A percentile compares a stretch with the other conserved stretches of the same genome.
These are phyloP conservation scores for Trichoderma sp. DNA, from an alignment of 2,329 filamentous ascomycete species.

Conservation along the genomic window DNA sequence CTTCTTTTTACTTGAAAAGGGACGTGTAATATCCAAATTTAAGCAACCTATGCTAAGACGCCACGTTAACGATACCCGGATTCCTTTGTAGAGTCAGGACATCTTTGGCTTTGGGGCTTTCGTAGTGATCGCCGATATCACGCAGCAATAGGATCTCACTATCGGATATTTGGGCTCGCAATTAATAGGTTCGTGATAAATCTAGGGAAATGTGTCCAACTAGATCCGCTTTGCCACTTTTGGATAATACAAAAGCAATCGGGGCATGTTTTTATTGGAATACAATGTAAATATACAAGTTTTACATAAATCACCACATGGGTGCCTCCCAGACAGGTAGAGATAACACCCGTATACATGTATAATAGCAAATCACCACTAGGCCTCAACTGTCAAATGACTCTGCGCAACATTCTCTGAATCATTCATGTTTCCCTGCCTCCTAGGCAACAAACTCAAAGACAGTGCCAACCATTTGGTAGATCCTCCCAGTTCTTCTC, in stretches of 20 bases:
- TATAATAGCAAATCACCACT: background rate
- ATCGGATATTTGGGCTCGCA: background rate
- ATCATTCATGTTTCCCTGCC: background rate
- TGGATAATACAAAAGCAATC: no score
- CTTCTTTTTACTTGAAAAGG: no score
- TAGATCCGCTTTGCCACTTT: no score
- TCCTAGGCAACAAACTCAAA: background rate
- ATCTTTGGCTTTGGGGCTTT: no score
- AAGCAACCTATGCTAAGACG: background rate
- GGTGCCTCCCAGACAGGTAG: no score
- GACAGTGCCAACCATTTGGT: conserved; percentile 9
- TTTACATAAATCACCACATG: no score
- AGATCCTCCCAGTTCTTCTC: conserved; percentile 15
- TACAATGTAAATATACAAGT: no score
- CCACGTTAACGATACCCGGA: background rate
- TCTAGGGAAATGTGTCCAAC: background rate
- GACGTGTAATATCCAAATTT: no score
- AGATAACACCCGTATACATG: background rate
- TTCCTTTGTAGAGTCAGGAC: no score
- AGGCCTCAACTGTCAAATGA: background rate
- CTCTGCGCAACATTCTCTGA: background rate
- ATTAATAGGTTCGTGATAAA: background rate
- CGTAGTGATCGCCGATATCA: background rate
- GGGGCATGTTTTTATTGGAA: no score
- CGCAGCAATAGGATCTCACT: rapidly evolving